Base-by-base conservation (phyloP, 1,284 basidiomycete species). In the Cerrena zonata region DNA sequence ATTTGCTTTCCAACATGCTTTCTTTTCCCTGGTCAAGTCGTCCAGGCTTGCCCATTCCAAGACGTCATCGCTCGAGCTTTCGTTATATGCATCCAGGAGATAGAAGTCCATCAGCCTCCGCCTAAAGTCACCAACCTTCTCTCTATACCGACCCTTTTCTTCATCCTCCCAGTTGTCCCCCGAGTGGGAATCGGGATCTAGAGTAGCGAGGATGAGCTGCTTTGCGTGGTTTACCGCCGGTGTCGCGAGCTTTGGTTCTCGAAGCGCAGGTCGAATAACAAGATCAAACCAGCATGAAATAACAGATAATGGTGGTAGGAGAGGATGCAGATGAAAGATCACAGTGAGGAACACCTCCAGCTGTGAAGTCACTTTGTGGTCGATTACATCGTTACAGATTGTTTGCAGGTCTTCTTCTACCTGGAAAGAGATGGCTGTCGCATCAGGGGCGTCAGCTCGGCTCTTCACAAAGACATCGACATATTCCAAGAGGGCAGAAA, bases 231-330 rank as follows among this genome's bases (percentile, higher is more conserved):
- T 73, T 19, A 82, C 71, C 2, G 82, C 75, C 15, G 68, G 57
- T 0, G 74, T 75, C 3, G 84, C 69, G n/a, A 91, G 68, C 56
- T 74, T 80, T 26, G 86, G 81, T 61, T 88, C 81, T 39, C 85
- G 80, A 47, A 91, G 72, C 30, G 86, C 85, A 24, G 86, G 84
- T 19, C 87, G 79, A 2, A 91, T 72, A 27, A 86, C 73, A 24
- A 86, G 74, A 60, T 91, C 86, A 65, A 88, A 91, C 88, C 88
- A 90, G 22, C 72, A 76, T 2, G 80, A 80, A 47, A 88, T 85
- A 48, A 89, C 71, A 23, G 83, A 84, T 4, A 75, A 73, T 10
- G 83, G 70, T 4, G 82, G 70, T 3, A 89, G 69, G 27, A 87
- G 70, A 5, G 81, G 76, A 7, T 70, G 69, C 22, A 90, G 72